Evolutionary conservation across 2,329 filamentous ascomycete genomes (phyloP).

Genomic region (Sclerotinia glacialis): DNA sequence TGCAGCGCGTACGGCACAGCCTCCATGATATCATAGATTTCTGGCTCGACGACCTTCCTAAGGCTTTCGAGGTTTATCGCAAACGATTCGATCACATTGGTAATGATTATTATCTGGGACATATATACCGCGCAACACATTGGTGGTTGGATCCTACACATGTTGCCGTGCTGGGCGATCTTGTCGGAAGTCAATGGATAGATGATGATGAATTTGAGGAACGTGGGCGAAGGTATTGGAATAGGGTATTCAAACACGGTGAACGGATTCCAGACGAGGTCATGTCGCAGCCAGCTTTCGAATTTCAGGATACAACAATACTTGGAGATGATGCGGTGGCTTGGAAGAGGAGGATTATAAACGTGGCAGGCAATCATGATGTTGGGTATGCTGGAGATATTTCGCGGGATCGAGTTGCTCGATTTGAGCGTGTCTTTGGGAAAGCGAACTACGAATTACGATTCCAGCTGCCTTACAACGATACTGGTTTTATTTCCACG

Average conservation of each 20-base stretch:
- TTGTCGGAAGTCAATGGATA: conserved; percentile 95
- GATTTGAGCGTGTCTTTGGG: conserved; percentile 84
- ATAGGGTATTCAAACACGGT: conserved; percentile 68
- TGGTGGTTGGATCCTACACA: conserved; percentile 89
- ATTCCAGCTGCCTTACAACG: conserved; percentile 56
- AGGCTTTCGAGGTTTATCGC: conserved; percentile 62
- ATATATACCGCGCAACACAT: conserved; percentile 79
- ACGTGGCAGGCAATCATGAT: conserved; percentile 93
- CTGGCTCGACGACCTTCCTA: conserved; percentile 64
- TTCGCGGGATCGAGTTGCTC: conserved; percentile 66
- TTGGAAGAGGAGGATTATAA: conserved; percentile 80
- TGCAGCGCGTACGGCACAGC: conserved; percentile 51
- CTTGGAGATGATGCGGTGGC: conserved; percentile 46
- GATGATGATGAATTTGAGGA: conserved; percentile 76
- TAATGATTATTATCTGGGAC: conserved; percentile 91
- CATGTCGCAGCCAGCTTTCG: conserved; percentile 47
- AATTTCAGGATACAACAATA: conserved; percentile 38
- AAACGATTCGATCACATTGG: conserved; percentile 87
- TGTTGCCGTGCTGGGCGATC: conserved; percentile 81
- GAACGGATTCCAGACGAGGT: conserved; percentile 60
- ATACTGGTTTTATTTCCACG: conserved; percentile 31
- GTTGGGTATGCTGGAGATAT: conserved; percentile 95
- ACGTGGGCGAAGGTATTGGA: conserved; percentile 75
- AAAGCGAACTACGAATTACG: conserved; percentile 86
- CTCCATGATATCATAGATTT: conserved; percentile 61